Evolutionary conservation across 257 asterid genomes (phyloP), one percentile per base, ranked within the genome.

Genomic region (Sherardia arvensis): DNA sequence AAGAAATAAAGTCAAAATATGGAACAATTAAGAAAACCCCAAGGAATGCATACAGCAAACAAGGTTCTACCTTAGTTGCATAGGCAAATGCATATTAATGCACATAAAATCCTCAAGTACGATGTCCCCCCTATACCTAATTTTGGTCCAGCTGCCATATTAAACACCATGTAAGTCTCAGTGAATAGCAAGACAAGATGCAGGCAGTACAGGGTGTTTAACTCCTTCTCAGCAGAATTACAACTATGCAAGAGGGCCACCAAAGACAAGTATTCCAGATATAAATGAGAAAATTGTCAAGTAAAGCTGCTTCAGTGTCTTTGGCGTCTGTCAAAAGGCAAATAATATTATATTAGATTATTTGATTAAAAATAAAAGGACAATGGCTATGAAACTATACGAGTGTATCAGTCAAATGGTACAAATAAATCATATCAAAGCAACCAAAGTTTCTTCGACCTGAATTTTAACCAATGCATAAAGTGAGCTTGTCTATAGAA

Each of bases 41-140:
- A n/a, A n/a, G n/a, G n/a, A n/a, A n/a, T n/a, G n/a, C n/a, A n/a
- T n/a, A n/a, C 65, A 66, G 22, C 20, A 32, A 67, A 7, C 7
- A n/a, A 18, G 72, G 62, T 21, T 63, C 15, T 78, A 90, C 96
- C 97, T 88, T 74, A 91, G 71, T 74, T 88, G 96, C 85, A 76
- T 73, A 26, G 98, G 98, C 77, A 91, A 75, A 79, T 86, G 95
- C 88, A 91, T 61, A 73, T 69, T n/a, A n/a, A n/a, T 86, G 33
- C 53, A 71, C 66, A 91, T 84, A 67, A 91, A 88, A 71, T 91
- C 96, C 80, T 69, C 83, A n/a, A n/a, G 60, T 91, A 88, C 1
- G 98, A 86, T 65, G 94, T 88, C 47, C 96, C 96, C 62, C 96
- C 98, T 71, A 91, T 2, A 36, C 98, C 96, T 74, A 91, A 71